Conservation (phyloP, 305 asterid genomes). For the Fraxinus floribunda region DNA sequence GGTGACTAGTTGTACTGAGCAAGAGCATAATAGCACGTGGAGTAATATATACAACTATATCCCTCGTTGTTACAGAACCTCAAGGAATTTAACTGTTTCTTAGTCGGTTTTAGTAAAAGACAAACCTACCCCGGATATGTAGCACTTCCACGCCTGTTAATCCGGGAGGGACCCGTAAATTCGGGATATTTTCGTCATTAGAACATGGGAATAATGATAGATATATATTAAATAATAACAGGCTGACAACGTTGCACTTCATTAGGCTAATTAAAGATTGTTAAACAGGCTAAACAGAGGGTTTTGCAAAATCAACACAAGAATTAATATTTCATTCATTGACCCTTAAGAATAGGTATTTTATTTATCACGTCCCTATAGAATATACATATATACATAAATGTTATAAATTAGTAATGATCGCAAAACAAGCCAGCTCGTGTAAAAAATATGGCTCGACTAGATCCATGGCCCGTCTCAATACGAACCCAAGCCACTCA, state of each 20-base stretch:
- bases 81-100: slow-evolving; percentile 10
- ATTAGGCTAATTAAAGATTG: not conserved
- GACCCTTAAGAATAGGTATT: not conserved
- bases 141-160: slow-evolving; percentile 31
- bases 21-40: slow-evolving; percentile 46
- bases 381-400: too few species aligned
- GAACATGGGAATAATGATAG: not conserved
- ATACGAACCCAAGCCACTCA: not conserved
- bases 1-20: slow-evolving; percentile 1
- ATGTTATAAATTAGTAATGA: too few species aligned
- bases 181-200: slow-evolving; percentile 38
- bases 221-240: not conserved
- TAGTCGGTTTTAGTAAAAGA: slow-evolving; percentile 35
- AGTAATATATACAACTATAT: slow-evolving; percentile 27
- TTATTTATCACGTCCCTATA: not conserved
- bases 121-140: slow-evolving; percentile 45
- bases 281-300: not conserved
- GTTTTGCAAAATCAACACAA: not conserved
- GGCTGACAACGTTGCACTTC: not conserved
- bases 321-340: not conserved
- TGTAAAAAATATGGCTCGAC: not conserved
- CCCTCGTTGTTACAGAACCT: slow-evolving; percentile 18
- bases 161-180: slow-evolving; percentile 29
- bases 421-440: not conserved
- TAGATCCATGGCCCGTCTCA: not conserved